A percentile compares a stretch with the other conserved stretches of the same genome.
phyloP scores from a whole-genome alignment of 768 basidiomycete genomes.

The Exidia glandulosa region DNA sequence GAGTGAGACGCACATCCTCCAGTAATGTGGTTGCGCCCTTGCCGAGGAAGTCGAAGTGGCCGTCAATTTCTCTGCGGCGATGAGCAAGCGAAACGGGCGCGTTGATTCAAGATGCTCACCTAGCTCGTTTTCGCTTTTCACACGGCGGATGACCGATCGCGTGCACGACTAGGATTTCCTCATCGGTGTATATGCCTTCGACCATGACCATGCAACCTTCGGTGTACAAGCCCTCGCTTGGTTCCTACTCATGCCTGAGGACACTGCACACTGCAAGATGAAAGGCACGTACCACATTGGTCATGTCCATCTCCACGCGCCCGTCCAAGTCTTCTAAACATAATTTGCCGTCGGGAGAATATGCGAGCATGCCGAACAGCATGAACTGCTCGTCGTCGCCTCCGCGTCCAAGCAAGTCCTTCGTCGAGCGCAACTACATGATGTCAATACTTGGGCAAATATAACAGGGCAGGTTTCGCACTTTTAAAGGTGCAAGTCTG shows the following conservation, averaged over 20 bases:
- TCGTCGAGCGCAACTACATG: conserved; percentile 79
- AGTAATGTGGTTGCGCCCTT: conserved; percentile 79
- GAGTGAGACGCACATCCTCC: conserved; percentile 61
- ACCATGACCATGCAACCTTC: conserved; percentile 93
- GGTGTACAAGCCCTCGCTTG: conserved; percentile 91
- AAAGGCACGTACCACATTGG: conserved; percentile 53
- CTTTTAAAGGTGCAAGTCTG: conserved; percentile 79
- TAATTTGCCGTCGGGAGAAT: conserved; percentile 81
- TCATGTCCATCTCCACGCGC: conserved; percentile 76
- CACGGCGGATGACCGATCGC: conserved; percentile 98
- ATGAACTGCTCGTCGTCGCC: conserved; percentile 67
- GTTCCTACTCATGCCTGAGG: conserved; percentile 45
- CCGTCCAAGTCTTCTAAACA: conserved; percentile 94
- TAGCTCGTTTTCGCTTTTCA: conserved; percentile 73
- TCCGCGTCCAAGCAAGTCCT: conserved; percentile 85
- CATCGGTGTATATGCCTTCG: conserved; percentile 93
- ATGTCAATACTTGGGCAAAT: background rate
- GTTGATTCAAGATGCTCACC: conserved; percentile 33
- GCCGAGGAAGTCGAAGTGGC: conserved; percentile 96
- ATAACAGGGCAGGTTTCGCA: conserved; percentile 22
- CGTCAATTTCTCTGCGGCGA: conserved; percentile 45
- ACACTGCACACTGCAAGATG: conserved; percentile 3
- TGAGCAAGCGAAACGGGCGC: background rate
- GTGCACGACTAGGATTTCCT: conserved; percentile 76
- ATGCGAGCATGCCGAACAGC: conserved; percentile 83